phyloP scores from a whole-genome alignment of 2,329 filamentous ascomycete species.

The Fusarium luffae region DNA sequence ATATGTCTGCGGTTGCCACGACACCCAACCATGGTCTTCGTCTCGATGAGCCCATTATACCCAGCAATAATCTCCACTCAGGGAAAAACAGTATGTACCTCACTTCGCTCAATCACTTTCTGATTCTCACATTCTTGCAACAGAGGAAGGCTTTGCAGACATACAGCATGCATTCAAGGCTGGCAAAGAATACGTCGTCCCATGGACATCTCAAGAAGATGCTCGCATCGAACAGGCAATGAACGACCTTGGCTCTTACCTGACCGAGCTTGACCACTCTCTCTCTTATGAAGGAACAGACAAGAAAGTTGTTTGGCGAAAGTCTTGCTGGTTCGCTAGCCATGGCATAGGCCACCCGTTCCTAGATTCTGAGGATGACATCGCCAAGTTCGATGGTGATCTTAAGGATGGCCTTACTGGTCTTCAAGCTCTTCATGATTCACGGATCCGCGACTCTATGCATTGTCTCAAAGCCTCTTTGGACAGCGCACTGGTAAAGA shows the following conservation, averaged over 20 bases:
- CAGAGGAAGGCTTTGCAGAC: background rate
- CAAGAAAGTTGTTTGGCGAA: conserved; percentile 22
- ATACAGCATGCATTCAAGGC: conserved; percentile 2
- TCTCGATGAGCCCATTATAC: background rate
- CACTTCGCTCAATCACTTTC: fast-evolving
- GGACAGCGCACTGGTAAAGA: conserved; percentile 1
- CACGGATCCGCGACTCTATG: background rate
- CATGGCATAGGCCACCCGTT: conserved; percentile 18
- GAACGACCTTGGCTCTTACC: conserved; percentile 9
- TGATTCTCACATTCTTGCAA: fast-evolving
- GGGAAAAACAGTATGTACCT: background rate
- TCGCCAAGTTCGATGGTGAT: conserved; percentile 21
- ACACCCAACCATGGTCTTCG: background rate
- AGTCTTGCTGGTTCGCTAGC: conserved; percentile 24
- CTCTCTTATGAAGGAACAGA: conserved; percentile 24
- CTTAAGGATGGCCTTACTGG: conserved; percentile 15
- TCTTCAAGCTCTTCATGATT: background rate
- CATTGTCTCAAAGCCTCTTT: conserved; percentile 3
- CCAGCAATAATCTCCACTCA: no score
- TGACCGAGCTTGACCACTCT: conserved; percentile 8
- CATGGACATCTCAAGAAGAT: conserved; percentile 11
- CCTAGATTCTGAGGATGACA: conserved; percentile 1
- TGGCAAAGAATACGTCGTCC: conserved; percentile 16
- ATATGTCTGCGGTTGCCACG: background rate
- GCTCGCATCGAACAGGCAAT: conserved; percentile 9